phyloP scores from a whole-genome alignment of 228 moss, liverwort and hornwort species.

The Sphagnum fallax region DNA sequence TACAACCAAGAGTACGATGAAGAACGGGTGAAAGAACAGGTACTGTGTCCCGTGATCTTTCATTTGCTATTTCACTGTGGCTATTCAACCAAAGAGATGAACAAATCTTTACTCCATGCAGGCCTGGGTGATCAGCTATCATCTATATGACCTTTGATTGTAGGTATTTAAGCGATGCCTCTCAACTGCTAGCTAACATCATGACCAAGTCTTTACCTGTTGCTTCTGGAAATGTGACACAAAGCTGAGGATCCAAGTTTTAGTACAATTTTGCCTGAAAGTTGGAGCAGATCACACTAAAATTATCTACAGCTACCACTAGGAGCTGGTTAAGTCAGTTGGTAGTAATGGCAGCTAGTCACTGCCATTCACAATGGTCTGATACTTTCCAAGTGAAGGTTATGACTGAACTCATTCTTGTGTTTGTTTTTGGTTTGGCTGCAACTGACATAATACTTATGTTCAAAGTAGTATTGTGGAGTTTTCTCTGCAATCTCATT shows the following conservation, averaged over 20 bases:
- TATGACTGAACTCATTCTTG: too few relatives aligned
- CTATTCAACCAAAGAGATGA: not conserved
- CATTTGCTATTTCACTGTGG: not conserved
- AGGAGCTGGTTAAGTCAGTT: too few relatives aligned
- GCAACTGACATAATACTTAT: too few relatives aligned
- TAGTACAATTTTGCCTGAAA: not conserved
- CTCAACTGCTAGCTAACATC: too few relatives aligned
- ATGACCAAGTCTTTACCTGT: too few relatives aligned
- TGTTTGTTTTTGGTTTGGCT: too few relatives aligned
- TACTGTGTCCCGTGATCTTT: conserved; percentile 9
- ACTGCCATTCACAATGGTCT: too few relatives aligned
- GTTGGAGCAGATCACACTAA: not conserved
- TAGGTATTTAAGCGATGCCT: not conserved
- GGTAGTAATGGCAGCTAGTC: not conserved
- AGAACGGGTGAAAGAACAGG: conserved; percentile 82
- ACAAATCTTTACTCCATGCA: not conserved
- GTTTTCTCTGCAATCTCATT: too few relatives aligned
- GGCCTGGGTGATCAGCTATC: not conserved
- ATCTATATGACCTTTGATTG: not conserved
- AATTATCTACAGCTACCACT: not conserved
- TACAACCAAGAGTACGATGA: conserved; percentile 94
- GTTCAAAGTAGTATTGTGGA: too few relatives aligned
- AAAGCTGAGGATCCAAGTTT: too few relatives aligned
- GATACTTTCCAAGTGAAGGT: too few relatives aligned
- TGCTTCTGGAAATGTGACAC: too few relatives aligned